phyloP scores from a whole-genome alignment of 139 green algal species.

The Chlamydomonas applanata region DNA sequence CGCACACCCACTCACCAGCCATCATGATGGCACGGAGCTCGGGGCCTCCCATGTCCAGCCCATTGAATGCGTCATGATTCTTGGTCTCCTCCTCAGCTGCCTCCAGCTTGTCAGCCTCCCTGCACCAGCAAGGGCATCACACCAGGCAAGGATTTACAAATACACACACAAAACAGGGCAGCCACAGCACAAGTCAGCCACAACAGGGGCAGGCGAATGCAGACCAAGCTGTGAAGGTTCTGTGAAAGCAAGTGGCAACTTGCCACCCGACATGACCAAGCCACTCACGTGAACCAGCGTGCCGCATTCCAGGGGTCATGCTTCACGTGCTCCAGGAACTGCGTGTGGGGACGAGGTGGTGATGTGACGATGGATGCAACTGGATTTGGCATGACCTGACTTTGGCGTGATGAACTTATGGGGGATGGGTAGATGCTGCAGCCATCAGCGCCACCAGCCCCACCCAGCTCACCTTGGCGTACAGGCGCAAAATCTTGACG shows the following conservation, averaged over 20 bases:
- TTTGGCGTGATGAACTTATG: no score
- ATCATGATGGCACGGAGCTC: not conserved
- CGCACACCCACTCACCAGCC: conserved; percentile 20
- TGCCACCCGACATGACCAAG: no score
- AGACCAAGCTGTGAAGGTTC: no score
- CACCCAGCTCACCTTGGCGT: conserved; percentile 23
- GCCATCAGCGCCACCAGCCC: no score
- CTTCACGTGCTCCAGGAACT: conserved; percentile 42
- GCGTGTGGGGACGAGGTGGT: not conserved
- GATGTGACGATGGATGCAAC: no score
- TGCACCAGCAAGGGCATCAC: no score
- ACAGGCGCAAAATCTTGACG: conserved; percentile 35
- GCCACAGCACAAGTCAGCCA: not conserved
- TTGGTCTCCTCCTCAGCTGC: conserved; percentile 15
- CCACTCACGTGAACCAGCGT: conserved; percentile 28
- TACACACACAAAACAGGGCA: not conserved
- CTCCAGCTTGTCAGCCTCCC: conserved; percentile 39
- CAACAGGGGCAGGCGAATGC: no score
- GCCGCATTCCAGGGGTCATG: conserved; percentile 36
- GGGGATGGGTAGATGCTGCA: no score
- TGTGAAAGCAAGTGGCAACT: not conserved
- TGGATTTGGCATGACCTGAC: no score
- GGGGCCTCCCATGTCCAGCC: conserved; percentile 6
- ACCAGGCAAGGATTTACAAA: no score
- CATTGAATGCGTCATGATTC: not conserved